A percentile compares a stretch with the other conserved stretches of the same genome.
phyloP scores from a whole-genome alignment of 768 basidiomycete genomes.

The Hemileccinum rubropunctum region DNA sequence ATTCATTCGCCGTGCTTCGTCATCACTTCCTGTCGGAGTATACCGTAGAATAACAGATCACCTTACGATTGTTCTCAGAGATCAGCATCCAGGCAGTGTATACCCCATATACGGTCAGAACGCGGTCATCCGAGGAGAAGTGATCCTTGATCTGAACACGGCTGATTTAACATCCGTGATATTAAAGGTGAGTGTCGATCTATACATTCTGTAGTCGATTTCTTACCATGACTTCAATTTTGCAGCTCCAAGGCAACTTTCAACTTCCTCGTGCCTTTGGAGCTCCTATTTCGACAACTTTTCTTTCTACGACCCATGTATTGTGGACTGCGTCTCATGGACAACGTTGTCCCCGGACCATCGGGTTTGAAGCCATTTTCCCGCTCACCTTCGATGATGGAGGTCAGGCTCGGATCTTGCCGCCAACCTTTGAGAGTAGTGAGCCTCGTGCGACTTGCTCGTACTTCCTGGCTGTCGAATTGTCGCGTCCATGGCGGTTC shows the following conservation, averaged over 20 bases:
- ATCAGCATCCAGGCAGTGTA: slow-evolving; percentile 22
- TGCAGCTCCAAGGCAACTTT: slow-evolving; percentile 26
- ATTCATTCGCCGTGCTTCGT: slow-evolving; percentile 31
- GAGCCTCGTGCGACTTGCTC: slow-evolving; percentile 33
- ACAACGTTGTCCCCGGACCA: slow-evolving; percentile 30
- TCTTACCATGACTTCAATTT: background rate
- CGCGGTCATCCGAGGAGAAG: slow-evolving; percentile 22
- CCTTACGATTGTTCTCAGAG: slow-evolving; percentile 23
- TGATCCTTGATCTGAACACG: slow-evolving; percentile 11
- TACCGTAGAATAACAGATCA: slow-evolving; percentile 31
- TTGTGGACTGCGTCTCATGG: slow-evolving; percentile 18
- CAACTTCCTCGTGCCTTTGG: slow-evolving; percentile 11
- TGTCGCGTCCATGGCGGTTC: slow-evolving; percentile 37
- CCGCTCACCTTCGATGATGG: slow-evolving; percentile 45
- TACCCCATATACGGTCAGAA: slow-evolving; percentile 20
- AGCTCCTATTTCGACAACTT: slow-evolving; percentile 7
- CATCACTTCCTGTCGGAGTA: slow-evolving; percentile 12
- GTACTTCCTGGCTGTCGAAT: slow-evolving; percentile 46
- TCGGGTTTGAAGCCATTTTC: slow-evolving; percentile 44
- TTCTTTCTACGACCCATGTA: slow-evolving; percentile 17
- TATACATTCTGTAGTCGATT: background rate
- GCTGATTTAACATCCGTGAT: slow-evolving; percentile 15
- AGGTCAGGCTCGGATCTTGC: slow-evolving; percentile 36
- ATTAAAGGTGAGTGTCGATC: slow-evolving; percentile 20
- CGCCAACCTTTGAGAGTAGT: slow-evolving; percentile 43